These are phyloP conservation scores for Microsporum canis DNA, from an alignment of 2,329 filamentous ascomycete species.

Conservation along the genomic window DNA sequence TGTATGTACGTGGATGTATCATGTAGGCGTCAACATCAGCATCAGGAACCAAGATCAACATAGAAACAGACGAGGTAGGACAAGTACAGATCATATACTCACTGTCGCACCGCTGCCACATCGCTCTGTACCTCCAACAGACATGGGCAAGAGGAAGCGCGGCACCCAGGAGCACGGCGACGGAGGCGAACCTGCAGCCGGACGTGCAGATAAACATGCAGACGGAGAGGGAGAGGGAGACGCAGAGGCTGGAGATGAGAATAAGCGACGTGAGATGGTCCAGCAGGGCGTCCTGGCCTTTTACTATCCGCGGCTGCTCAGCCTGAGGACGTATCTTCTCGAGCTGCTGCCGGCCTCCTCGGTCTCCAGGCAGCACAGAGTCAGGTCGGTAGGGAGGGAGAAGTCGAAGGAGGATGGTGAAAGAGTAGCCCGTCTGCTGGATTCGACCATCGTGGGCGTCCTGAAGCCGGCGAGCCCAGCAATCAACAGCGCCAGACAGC, in stretches of 20 bases:
- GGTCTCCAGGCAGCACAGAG: constrained; percentile 39
- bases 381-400: constrained; percentile 17
- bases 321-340: constrained; percentile 60
- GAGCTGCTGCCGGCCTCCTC: constrained; percentile 55
- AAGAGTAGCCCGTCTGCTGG: constrained; percentile 48
- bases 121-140: neutral
- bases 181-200: too few relatives aligned
- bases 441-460: constrained; percentile 56
- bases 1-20: too few relatives aligned
- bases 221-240: neutral
- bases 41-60: too few relatives aligned
- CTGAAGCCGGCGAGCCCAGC: constrained; percentile 22
- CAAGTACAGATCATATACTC: too few relatives aligned
- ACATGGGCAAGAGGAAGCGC: too few relatives aligned
- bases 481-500: constrained; percentile 33
- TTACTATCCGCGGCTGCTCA: constrained; percentile 56
- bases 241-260: neutral
- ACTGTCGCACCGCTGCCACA: neutral
- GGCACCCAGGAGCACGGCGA: neutral
- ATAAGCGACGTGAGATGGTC: neutral
- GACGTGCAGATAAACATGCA: neutral
- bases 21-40: too few relatives aligned
- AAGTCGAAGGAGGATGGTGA: neutral
- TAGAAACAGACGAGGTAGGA: too few relatives aligned
- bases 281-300: constrained; percentile 54